These are phyloP conservation scores for Cercis canadensis DNA, from an alignment of 306 rosid genomes.

Conservation along the genomic window DNA sequence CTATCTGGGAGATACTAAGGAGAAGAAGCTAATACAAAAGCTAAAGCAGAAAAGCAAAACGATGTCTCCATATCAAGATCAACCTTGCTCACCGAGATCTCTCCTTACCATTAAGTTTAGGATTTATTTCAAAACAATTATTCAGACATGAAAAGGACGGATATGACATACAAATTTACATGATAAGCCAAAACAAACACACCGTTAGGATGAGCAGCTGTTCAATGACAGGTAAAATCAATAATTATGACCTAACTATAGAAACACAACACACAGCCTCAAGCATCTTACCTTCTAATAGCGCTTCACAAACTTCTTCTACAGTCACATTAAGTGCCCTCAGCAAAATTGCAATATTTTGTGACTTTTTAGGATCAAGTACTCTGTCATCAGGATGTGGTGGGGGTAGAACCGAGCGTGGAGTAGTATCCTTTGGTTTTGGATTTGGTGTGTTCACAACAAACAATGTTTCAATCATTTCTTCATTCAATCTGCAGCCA, in stretches of 20 bases:
- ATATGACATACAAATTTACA: background rate
- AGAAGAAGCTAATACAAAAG: too few species aligned
- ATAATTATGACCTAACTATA: slow-evolving; percentile 2
- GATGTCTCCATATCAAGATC: too few species aligned
- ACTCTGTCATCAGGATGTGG: slow-evolving; percentile 68
- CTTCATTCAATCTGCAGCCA: slow-evolving; percentile 84
- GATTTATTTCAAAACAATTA: slow-evolving; percentile 30
- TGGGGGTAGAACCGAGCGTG: slow-evolving; percentile 48
- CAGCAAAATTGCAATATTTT: slow-evolving; percentile 85
- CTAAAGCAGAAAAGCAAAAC: too few species aligned
- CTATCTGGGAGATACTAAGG: too few species aligned
- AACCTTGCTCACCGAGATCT: too few species aligned
- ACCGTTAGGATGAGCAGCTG: background rate
- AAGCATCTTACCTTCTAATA: slow-evolving; percentile 65
- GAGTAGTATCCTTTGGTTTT: slow-evolving; percentile 56
- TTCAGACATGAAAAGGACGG: background rate
- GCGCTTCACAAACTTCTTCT: slow-evolving; percentile 93
- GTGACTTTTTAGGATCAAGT: slow-evolving; percentile 94
- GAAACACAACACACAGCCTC: background rate
- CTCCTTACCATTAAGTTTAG: background rate
- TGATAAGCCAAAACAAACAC: too few species aligned
- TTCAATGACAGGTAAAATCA: slow-evolving; percentile 13
- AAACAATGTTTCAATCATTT: slow-evolving; percentile 90
- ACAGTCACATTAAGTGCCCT: slow-evolving; percentile 88
- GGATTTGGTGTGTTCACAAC: slow-evolving; percentile 61